Base-by-base conservation (phyloP, 768 basidiomycete species). In the Tricholoma terreum region DNA sequence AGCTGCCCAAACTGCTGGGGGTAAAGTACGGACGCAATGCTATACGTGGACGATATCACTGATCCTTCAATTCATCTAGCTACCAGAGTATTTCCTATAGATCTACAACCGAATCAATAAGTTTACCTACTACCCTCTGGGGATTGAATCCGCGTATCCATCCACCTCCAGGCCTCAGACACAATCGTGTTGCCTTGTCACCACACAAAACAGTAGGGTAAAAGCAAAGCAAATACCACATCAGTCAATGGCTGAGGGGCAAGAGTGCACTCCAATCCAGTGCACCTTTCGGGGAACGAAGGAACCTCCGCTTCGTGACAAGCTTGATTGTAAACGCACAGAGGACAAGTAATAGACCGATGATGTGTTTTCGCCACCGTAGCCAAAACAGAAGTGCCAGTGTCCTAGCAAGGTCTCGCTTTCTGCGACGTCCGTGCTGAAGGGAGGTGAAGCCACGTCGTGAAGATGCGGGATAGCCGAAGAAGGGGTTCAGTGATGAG, bases 61-160 rank as follows among this genome's bases (percentile, higher is more conserved):
- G 17, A 45, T 35, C 57, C 6, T 15, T 46, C 50, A 15, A 24
- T 52, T 21, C 22, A 49, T 62, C 24, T 63, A 91, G 90, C 77
- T 89, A 48, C 90, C 90, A 11, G 90, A 92, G 68, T 92, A 92
- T 73, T 92, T 92, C 75, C 77, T 83, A 56, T 83, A 73, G 68
- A 62, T 49, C 27, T 49, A 31, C 30, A 17, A 31, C 7, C n/a
- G 15, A n/a, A 48, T 48, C 24, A 30, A 48, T 31, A 17, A 31
- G n/a, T 30, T 49, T 31, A 17, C 8, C 46, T 27, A 46, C 45
- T 4, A 27, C 46, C 24, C 24, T 27, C 24, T 27, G 24, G 24
- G 24, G 24, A 27, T 27, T 27, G 24, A 27, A 27, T 2, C 24
- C 6, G 24, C 24, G 2, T 27, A 6, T 27, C 24, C 24, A 27